A percentile compares a stretch with the other conserved stretches of the same genome.
phyloP scores from a whole-genome alignment of 495 filamentous ascomycete species.

The Stereocaulon alpinum region DNA sequence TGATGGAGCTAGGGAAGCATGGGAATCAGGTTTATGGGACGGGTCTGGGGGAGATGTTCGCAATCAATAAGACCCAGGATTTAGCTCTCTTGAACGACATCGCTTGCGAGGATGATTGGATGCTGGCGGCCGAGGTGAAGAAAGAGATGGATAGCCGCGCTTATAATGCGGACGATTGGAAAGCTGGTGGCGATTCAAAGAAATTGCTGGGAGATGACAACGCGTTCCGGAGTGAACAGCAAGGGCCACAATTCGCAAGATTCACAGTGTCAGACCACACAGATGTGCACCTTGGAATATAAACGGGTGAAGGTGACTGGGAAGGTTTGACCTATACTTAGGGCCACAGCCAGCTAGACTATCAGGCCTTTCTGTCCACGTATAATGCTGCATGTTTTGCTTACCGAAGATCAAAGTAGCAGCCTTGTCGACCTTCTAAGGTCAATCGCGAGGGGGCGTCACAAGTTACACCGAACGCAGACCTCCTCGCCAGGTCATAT shows the following conservation, averaged over 20 bases:
- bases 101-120: constrained; percentile 18
- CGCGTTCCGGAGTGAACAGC: constrained; percentile 3
- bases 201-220: constrained; percentile 7
- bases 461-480: no score
- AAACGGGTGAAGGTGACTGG: neutral
- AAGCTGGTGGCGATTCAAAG: neutral
- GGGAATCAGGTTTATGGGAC: constrained; percentile 33
- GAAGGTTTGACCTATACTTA: neutral
- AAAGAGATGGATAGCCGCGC: neutral
- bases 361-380: neutral
- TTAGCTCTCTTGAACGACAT: neutral
- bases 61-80: neutral
- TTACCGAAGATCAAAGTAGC: no score
- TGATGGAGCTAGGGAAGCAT: constrained; percentile 18
- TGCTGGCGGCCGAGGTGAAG: constrained; percentile 11
- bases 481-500: no score
- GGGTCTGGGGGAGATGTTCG: constrained; percentile 51
- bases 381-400: neutral
- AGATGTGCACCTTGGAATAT: neutral
- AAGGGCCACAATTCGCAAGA: constrained; percentile 2
- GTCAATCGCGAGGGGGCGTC: no score
- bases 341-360: neutral
- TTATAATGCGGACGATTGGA: constrained; percentile 1
- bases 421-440: no score
- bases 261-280: neutral